phyloP scores from a whole-genome alignment of 352 stramenopile genomes.

The Globisporangium carolinianum region DNA sequence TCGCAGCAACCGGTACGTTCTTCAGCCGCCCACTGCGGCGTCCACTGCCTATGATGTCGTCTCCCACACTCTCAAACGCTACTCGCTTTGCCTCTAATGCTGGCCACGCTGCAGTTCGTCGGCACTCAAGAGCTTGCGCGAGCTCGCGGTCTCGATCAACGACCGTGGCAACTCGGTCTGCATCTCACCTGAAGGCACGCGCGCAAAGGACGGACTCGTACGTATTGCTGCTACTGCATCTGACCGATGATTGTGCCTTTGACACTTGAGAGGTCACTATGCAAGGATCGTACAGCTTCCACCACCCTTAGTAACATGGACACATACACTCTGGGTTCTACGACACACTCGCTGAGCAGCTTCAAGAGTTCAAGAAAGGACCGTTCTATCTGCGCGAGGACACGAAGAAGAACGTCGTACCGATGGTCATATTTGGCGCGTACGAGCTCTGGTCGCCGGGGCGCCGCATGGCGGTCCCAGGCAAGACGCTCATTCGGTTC shows the following conservation, averaged over 20 bases:
- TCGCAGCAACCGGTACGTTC: conserved; percentile 48
- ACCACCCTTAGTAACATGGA: no score
- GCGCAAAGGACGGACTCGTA: conserved; percentile 74
- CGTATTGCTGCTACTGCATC: not conserved
- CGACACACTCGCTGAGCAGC: conserved; percentile 15
- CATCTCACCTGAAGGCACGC: conserved; percentile 80
- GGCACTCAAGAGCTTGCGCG: conserved; percentile 62
- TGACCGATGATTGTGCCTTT: no score
- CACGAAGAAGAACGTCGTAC: conserved; percentile 77
- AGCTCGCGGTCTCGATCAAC: conserved; percentile 61
- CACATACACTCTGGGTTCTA: no score
- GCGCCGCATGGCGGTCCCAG: conserved; percentile 62
- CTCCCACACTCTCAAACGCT: not conserved
- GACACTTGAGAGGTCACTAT: no score
- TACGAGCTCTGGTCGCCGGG: conserved; percentile 79
- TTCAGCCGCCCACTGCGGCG: no score
- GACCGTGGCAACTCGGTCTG: conserved; percentile 66
- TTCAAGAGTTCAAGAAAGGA: conserved; percentile 86
- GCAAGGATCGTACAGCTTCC: no score
- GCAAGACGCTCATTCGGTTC: conserved; percentile 70
- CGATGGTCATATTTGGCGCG: conserved; percentile 69
- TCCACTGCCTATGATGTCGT: not conserved
- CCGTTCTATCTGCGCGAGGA: conserved; percentile 81
- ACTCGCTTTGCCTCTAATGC: not conserved
- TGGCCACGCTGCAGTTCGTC: conserved; percentile 21